phyloP scores from a whole-genome alignment of 2,329 filamentous ascomycete genomes.

The Nemania abortiva region DNA sequence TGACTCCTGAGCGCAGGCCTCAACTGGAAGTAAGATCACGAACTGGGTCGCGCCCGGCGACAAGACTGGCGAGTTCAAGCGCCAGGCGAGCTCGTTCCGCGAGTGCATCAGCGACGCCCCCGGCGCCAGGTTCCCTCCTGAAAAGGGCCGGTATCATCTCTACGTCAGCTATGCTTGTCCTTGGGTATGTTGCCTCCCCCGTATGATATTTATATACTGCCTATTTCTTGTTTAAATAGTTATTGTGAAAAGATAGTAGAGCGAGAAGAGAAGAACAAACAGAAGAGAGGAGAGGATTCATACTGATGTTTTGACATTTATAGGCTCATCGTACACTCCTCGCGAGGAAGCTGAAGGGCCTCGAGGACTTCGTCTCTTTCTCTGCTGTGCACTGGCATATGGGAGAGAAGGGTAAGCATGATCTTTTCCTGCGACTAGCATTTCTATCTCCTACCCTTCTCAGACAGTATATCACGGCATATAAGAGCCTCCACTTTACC shows the following conservation, averaged over 20 bases:
- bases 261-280: not conserved
- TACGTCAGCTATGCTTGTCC: constrained; percentile 96
- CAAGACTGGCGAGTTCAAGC: constrained; percentile 91
- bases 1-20: constrained; percentile 37
- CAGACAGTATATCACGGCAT: too few species aligned
- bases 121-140: constrained; percentile 81
- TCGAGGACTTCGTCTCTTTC: constrained; percentile 83
- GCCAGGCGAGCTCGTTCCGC: constrained; percentile 85
- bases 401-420: constrained; percentile 63
- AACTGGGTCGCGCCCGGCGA: constrained; percentile 85
- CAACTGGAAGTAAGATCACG: constrained; percentile 68
- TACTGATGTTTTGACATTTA: not conserved
- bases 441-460: not conserved
- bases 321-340: constrained; percentile 87
- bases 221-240: not conserved
- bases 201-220: not conserved
- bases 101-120: constrained; percentile 79
- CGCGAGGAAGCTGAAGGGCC: constrained; percentile 87
- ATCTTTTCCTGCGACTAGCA: not conserved
- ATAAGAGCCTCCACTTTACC: not conserved
- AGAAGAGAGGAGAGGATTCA: not conserved
- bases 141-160: constrained; percentile 92
- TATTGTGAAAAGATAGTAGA: not conserved
- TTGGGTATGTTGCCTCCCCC: constrained; percentile 68
- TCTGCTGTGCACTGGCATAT: constrained; percentile 96